Base-by-base conservation (phyloP, 176 grass and related monocot species). In the Oryza coarctata region DNA sequence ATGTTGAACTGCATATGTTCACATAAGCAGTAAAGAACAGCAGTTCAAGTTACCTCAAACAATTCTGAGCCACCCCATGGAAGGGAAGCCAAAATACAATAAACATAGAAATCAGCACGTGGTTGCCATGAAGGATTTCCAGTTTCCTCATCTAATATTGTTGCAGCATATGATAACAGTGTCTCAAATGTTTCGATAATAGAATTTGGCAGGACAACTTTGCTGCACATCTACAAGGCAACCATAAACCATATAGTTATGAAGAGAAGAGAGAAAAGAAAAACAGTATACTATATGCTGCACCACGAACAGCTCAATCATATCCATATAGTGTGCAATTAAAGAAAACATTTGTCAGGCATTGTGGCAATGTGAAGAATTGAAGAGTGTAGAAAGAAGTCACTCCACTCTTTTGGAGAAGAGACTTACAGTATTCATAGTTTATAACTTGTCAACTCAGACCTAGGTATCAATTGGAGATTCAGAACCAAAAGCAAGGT, bases 31-130 rank as follows among this genome's bases (percentile, higher is more conserved):
- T 71, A 58, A 76, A 43, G 44, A 10, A 10, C 23, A 79, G 18
- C 13, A 52, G 25, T 23, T 44, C 36, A 64, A 49, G 34, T 86
- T 95, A 99, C 96, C 96, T 99, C 96, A 68, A 94, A 84, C 78
- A 99, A 88, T 86, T 99, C 93, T 68, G 91, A 65, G 77, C 93
- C 91, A 67, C 91, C 96, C 96, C 96, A 99, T 18, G 96, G 96
- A 86, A 99, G 89, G 65, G 90, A 93, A 70, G 89, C 84, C 93
- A 99, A 93, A 77, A 99, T 99, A 76, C 93, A 99, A 88, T 93
- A 94, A 82, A 99, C 83, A 85, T 99, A 95, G 84, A 99, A 99
- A 70, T 99, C 96, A 68, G 93, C 91, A 80, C 83, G 73, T 62
- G 96, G 89, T 64, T 99, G 96, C 89, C 89, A 99, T 11, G 93